Percentiles rank a stretch among this genome's conserved stretches.
Evolutionary conservation across 371 early-diverging fungal genomes (phyloP).

Genomic region (Mucor saturninus): DNA sequence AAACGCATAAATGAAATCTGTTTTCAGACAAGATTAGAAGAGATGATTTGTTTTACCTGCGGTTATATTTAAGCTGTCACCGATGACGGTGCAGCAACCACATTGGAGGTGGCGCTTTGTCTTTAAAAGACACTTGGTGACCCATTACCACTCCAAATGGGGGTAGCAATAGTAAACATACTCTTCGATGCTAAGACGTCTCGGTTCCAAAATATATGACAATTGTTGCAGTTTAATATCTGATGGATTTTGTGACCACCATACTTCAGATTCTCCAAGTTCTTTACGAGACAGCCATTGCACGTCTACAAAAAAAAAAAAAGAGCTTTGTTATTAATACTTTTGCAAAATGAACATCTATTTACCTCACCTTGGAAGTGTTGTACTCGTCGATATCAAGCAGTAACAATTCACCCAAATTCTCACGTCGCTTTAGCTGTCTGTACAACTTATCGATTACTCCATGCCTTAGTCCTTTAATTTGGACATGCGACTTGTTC

Average conservation of each 20-base stretch:
- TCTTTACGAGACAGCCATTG: not conserved
- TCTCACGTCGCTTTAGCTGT: not conserved
- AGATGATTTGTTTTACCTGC: too few species aligned
- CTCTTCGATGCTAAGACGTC: not conserved
- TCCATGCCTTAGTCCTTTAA: conserved; percentile 1
- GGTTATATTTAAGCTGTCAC: too few species aligned
- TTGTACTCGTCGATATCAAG: too few species aligned
- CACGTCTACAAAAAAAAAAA: not conserved
- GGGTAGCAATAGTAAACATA: not conserved
- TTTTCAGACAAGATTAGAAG: too few species aligned
- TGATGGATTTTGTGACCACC: not conserved
- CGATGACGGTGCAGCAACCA: too few species aligned
- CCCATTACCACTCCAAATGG: not conserved
- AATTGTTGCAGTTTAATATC: not conserved
- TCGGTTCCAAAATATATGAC: not conserved
- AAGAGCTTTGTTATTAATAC: not conserved
- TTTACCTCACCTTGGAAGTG: too few species aligned
- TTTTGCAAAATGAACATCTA: too few species aligned
- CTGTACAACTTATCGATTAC: not conserved
- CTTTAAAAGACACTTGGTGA: too few species aligned
- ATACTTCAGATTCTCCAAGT: not conserved
- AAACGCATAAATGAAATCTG: too few species aligned
- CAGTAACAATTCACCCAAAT: not conserved
- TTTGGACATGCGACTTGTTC: not conserved
- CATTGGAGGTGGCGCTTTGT: too few species aligned